Conservation (phyloP, 1,139 yeast species). For the Pichia sp. region DNA sequence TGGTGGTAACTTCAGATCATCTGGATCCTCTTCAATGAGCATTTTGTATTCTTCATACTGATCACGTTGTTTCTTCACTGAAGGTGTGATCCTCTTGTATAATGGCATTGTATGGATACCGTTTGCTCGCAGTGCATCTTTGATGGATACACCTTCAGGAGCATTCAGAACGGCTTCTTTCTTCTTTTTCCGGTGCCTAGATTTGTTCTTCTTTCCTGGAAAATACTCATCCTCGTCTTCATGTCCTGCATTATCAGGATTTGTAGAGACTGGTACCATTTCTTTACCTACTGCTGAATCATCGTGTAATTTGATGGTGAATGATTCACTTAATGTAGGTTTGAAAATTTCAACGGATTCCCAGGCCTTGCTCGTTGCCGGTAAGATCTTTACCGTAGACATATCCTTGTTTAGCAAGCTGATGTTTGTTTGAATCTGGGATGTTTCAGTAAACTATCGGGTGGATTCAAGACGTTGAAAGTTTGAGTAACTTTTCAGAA, state of each 20-base stretch:
- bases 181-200: slow-evolving; percentile 7
- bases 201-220: slow-evolving; percentile 10
- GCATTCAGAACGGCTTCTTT: slow-evolving; percentile 10
- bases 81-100: slow-evolving; percentile 4
- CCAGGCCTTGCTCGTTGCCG: too few species aligned
- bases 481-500: too few species aligned
- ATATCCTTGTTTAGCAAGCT: too few species aligned
- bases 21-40: slow-evolving; percentile 1
- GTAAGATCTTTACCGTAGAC: too few species aligned
- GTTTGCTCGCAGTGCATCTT: slow-evolving; percentile 7
- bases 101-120: slow-evolving; percentile 10
- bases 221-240: slow-evolving; percentile 6
- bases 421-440: not conserved
- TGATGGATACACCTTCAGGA: slow-evolving; percentile 4
- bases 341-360: too few species aligned
- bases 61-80: slow-evolving; percentile 6
- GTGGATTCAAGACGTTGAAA: too few species aligned
- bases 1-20: slow-evolving; percentile 7
- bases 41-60: slow-evolving; percentile 3
- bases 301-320: slow-evolving; percentile 2
- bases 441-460: not conserved
- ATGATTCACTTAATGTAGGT: not conserved
- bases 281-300: slow-evolving; percentile 3
- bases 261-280: not conserved
- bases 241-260: not conserved